phyloP scores from a whole-genome alignment of 306 rosid species.

The Medicago ruthenica region DNA sequence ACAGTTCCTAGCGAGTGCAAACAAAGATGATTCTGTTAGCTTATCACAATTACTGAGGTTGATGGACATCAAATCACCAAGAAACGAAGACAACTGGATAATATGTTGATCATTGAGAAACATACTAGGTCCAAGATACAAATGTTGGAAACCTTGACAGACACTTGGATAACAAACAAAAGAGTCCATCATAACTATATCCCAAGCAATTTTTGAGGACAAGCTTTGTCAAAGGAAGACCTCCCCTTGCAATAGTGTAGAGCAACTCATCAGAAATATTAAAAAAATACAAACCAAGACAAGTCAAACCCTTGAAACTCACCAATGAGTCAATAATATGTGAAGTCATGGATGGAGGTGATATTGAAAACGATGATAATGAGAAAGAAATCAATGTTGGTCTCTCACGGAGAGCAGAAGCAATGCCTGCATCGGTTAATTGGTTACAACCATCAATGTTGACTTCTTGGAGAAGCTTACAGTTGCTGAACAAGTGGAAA shows the following conservation, averaged over 20 bases:
- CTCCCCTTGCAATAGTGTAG: slow-evolving; percentile 50
- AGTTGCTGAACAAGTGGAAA: no score
- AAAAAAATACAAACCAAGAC: slow-evolving; percentile 47
- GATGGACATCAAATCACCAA: slow-evolving; percentile 25
- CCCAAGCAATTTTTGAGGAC: slow-evolving; percentile 39
- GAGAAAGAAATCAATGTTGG: no score
- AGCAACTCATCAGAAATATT: slow-evolving; percentile 63
- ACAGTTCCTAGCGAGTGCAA: slow-evolving; percentile 60
- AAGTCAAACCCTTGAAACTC: slow-evolving; percentile 43
- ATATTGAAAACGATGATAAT: no score
- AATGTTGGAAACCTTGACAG: slow-evolving; percentile 49
- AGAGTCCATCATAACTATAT: slow-evolving; percentile 57
- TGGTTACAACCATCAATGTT: no score
- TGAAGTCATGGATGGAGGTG: slow-evolving; percentile 18
- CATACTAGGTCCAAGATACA: slow-evolving; percentile 51
- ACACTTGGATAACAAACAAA: slow-evolving; percentile 49
- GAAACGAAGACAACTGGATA: slow-evolving; percentile 52
- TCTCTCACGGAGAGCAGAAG: no score
- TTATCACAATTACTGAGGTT: not conserved
- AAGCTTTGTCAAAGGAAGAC: slow-evolving; percentile 66
- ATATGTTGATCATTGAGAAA: slow-evolving; percentile 61
- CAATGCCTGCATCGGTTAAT: no score
- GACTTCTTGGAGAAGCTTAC: no score
- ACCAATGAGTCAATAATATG: slow-evolving; percentile 39
- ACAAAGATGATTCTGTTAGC: slow-evolving; percentile 17